Evolutionary conservation across 331 rosid genomes (phyloP).

Genomic region (Stylosanthes scabra): DNA sequence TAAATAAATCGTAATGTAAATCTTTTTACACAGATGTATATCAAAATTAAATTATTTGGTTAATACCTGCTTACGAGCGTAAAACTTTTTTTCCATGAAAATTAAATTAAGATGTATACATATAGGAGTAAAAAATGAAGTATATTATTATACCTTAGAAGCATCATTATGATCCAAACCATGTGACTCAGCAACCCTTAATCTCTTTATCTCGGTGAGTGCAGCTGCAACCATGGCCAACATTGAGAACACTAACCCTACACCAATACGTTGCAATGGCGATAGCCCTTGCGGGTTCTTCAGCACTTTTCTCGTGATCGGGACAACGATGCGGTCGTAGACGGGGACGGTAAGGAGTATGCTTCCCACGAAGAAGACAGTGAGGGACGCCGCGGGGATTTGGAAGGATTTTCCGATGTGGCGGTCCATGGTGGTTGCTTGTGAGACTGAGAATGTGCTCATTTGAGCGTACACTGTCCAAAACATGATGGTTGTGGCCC

Average conservation of each 20-base stretch:
- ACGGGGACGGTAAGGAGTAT: conserved; percentile 73
- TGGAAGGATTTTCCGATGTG: conserved; percentile 69
- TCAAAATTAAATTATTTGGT: no score
- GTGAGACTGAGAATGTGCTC: conserved; percentile 90
- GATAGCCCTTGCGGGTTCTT: conserved; percentile 78
- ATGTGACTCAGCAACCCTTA: conserved; percentile 44
- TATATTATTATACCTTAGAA: neutral
- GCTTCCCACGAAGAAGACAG: conserved; percentile 80
- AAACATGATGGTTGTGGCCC: conserved; percentile 91
- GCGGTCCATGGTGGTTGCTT: conserved; percentile 88
- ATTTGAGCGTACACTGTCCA: conserved; percentile 94
- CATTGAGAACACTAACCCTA: conserved; percentile 73
- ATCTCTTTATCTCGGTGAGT: conserved; percentile 61
- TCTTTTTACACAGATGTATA: no score
- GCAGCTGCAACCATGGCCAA: conserved; percentile 87
- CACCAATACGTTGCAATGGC: conserved; percentile 84
- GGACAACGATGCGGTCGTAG: conserved; percentile 68
- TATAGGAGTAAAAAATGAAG: no score
- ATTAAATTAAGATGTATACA: no score
- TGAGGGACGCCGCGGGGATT: conserved; percentile 80
- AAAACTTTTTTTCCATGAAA: no score
- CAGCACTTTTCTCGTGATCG: conserved; percentile 50
- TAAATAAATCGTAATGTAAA: no score
- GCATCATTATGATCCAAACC: conserved; percentile 36
- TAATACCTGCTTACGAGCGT: no score